Evolutionary conservation across 2,329 filamentous ascomycete genomes (phyloP), one percentile per base, ranked within the genome.

Genomic region (Metarhizium robertsii): DNA sequence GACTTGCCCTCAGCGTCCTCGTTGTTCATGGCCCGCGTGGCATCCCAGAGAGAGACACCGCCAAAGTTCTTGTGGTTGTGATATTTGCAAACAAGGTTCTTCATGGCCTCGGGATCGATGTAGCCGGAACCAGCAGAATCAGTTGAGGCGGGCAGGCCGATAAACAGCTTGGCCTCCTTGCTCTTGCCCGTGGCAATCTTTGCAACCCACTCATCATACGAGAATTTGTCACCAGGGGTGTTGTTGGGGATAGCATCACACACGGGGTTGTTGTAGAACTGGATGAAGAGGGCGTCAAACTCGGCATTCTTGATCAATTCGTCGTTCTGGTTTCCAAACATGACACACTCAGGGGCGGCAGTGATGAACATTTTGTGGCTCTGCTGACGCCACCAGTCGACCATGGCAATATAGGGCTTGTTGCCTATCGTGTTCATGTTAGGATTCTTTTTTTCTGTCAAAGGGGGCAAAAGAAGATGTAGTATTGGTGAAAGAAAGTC

Each of bases 221-320:
- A 78, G 67, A 76, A 73, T 40, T 61, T 60, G 11, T 66, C 62
- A 10, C 65, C 67, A 8, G 65, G 53, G 13, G 58, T 56, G 57
- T 69, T 68, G 51, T 60, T 57, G 16, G 62, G 40, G 57, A 71
- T 61, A 30, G 67, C 64, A 48, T 73, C 69, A 61, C 74, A 77
- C 20, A 51, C 59, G 0, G 61, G 60, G 62, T 77, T 77, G 68
- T 78, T 77, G 67, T 76, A 78, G 64, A 78, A 79, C 65, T 78
- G 75, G 52, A 79, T 64, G 62, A 74, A 77, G 45, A 75, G 64
- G 14, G 71, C 67, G 30, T 75, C 72, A 58, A 79, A 73, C 48
- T 69, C 63, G 46, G 70, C 67, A 53, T 71, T 62, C 11, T 70
- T 65, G 43, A 78, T 71, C 59, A 75, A 63, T 53, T 67, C 64